Conservation (phyloP, 176 grass and related monocot genomes). For the barley (Hordeum vulgare) region DNA sequence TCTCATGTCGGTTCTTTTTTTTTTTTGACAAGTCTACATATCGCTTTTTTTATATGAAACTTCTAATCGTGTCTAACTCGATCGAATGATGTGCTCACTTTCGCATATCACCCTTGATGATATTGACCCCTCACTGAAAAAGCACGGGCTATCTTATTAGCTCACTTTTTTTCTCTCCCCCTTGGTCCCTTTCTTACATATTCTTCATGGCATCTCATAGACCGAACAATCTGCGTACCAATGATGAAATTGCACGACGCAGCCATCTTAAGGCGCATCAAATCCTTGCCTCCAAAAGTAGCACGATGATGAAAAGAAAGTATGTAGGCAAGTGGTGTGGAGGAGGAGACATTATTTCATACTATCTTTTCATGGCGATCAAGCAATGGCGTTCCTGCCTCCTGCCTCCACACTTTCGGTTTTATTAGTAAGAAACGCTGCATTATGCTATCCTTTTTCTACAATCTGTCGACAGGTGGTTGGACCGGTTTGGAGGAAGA, state of each 20-base stretch:
- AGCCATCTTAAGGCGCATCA: neutral
- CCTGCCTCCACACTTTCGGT: neutral
- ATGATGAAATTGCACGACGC: conserved; percentile 22
- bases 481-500: neutral
- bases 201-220: conserved; percentile 11
- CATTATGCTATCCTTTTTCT: neutral
- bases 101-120: conserved; percentile 3
- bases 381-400: neutral
- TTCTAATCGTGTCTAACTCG: neutral
- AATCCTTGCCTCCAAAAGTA: neutral
- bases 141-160: neutral
- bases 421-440: neutral
- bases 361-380: neutral
- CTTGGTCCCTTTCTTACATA: neutral
- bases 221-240: conserved; percentile 17
- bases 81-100: neutral
- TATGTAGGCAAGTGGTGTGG: neutral
- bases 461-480: neutral
- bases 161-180: neutral
- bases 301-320: neutral
- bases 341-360: neutral
- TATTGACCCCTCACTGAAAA: conserved; percentile 14
- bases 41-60: neutral
- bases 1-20: neutral
- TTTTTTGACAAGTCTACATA: neutral